Percentiles rank a stretch among this genome's conserved stretches.
Evolutionary conservation across 2,329 filamentous ascomycete genomes (phyloP).

Genomic region (Dactylellina parvicollis): DNA sequence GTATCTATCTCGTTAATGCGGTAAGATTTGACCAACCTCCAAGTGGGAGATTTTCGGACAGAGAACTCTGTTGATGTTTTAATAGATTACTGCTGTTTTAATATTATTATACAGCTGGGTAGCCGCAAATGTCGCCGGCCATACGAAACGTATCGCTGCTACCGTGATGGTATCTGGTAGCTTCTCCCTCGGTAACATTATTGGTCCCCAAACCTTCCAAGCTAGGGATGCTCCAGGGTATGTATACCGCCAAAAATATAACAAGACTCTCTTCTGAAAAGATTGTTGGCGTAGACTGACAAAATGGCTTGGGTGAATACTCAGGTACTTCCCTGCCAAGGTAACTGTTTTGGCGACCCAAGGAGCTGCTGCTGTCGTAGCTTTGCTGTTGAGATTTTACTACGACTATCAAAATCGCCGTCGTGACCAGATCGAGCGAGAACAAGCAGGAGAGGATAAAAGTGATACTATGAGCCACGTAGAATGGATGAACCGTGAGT

Average conservation of each 20-base stretch:
- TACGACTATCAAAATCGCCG: conserved; percentile 55
- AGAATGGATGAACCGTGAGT: conserved; percentile 56
- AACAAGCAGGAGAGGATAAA: conserved; percentile 42
- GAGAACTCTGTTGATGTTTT: background rate
- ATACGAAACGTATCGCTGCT: conserved; percentile 67
- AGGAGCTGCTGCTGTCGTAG: conserved; percentile 58
- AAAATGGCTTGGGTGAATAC: too few relatives aligned
- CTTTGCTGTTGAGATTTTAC: conserved; percentile 55
- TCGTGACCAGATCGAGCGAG: conserved; percentile 45
- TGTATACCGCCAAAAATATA: background rate
- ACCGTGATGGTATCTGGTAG: conserved; percentile 65
- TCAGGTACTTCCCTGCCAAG: conserved; percentile 65
- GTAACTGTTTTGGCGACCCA: conserved; percentile 67
- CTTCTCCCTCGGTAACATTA: conserved; percentile 68
- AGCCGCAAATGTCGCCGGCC: conserved; percentile 66
- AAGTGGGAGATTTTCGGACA: background rate
- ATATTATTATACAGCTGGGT: conserved; percentile 61
- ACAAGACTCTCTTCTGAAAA: background rate
- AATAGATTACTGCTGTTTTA: conserved; percentile 60
- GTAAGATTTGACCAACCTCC: conserved; percentile 58
- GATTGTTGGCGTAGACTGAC: too few relatives aligned
- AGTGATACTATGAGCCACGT: conserved; percentile 54
- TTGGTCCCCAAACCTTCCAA: conserved; percentile 69
- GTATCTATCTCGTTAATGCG: conserved; percentile 67
- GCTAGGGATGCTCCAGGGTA: conserved; percentile 66